Base-by-base conservation (phyloP, 495 filamentous ascomycete genomes). In the Hypoxylon fuscum region DNA sequence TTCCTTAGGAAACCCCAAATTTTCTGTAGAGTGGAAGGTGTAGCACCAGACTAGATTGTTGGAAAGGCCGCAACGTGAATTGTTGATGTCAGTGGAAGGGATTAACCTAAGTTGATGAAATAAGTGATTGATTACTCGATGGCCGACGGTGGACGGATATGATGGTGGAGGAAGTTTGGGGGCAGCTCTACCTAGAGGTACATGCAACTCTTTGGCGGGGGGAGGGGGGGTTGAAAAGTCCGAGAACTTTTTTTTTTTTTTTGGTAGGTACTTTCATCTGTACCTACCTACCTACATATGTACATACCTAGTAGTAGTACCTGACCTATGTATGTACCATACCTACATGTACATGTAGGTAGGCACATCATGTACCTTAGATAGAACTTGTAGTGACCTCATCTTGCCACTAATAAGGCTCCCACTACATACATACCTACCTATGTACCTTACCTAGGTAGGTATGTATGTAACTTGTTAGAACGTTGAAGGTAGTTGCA, bases 131-230 rank as follows among this genome's bases (percentile, higher is more conserved):
- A 45, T 38, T 45, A 27, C n/a, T 3, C 9, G 60, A 64, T 56
- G 38, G 44, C 50, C 21, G 44, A 27, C 61, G 60, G 59, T n/a
- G n/a, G n/a, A n/a, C n/a, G n/a, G n/a, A n/a, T n/a, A 63, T 57
- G 48, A 49, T 66, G 56, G 62, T 66, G 62, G 62, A 66, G 62
- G 62, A 66, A 57, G 62, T 52, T 66, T 66, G 56, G 62, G 62
- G 62, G 62, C 51, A 66, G 63, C 57, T 66, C 45, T 25, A 21
- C n/a, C n/a, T n/a, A n/a, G n/a, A n/a, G n/a, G n/a, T n/a, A n/a
- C n/a, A 41, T 23, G 50, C 18, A 54, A 49, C 56, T 59, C 41
- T 61, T 61, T 61, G 57, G 56, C 56, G 62, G 62, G 59, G 25
- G 25, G 3, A 27, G n/a, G n/a, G n/a, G 62, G 56, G 62, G 56